Evolutionary conservation across 768 basidiomycete genomes (phyloP), one percentile per base, ranked within the genome.

Genomic region (Clathrus columnatus): DNA sequence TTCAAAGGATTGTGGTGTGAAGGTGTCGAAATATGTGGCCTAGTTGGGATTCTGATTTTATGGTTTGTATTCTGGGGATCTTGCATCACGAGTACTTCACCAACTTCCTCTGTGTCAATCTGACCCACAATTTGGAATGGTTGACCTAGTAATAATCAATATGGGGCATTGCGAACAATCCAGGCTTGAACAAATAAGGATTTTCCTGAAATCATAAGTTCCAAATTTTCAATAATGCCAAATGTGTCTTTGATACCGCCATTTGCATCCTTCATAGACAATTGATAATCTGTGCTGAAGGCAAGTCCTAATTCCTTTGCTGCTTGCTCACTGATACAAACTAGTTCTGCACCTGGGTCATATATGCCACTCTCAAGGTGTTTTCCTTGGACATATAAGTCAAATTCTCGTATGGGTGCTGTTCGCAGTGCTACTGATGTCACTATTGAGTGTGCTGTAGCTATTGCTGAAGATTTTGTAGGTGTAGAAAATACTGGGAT

Each of bases 31-130:
- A 4, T 2, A 27, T 54, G 52, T 46, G 42, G 43, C 11, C 17
- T 8, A 20, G 47, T 54, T 28, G 53, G 53, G n/a, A 54, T 29
- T 14, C 43, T 23, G 5, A 54, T 20, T 7, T 24, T 24, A 18
- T 26, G n/a, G 4, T 46, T 29, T 2, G 44, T 32, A 16, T 26
- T 47, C 7, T 27, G 28, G 5, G 53, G 53, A 20, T 54, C 27
- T 8, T 21, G 11, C 24, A 54, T 14, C 5, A 54, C 21, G 4
- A 54, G 36, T 10, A 28, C 32, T 47, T 54, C 53, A 5, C 53
- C 53, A 17, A 48, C 27, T 8, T 27, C 27, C 28, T 53, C 61
- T 28, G 61, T 60, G 36, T 60, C 59, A 11, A 50, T 36, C 17
- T 52, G 56, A 20, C 53, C 59, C 2, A 30, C 20, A 7, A 56